These are phyloP conservation scores for Corymbia calophylla DNA, from an alignment of 441 rosid species.

Conservation along the genomic window DNA sequence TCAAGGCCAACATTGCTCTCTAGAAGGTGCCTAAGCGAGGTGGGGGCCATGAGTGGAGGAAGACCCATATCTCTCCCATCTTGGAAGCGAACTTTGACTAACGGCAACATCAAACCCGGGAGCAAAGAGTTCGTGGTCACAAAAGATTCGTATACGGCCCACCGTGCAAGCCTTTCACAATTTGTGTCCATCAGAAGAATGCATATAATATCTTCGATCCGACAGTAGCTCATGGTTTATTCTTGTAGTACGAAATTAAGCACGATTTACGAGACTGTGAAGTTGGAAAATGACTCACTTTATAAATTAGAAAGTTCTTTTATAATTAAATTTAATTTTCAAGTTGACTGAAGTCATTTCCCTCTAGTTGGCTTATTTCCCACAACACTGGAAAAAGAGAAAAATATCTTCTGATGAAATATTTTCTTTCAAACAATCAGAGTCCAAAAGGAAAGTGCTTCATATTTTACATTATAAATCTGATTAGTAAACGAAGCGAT, in stretches of 20 bases:
- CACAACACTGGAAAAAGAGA: background rate
- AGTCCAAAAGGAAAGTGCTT: background rate
- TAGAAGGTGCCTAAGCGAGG: slow-evolving; percentile 18
- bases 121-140: background rate
- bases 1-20: slow-evolving; percentile 54
- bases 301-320: background rate
- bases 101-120: background rate
- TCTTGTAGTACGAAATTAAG: background rate
- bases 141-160: background rate
- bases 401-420: background rate
- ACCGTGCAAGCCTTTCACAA: background rate
- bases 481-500: background rate
- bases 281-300: background rate
- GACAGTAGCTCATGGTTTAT: background rate
- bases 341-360: background rate
- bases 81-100: background rate
- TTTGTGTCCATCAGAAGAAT: background rate
- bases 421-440: background rate
- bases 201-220: background rate
- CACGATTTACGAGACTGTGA: background rate
- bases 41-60: slow-evolving; percentile 12
- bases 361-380: background rate
- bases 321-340: background rate
- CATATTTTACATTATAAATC: background rate
- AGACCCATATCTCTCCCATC: slow-evolving; percentile 38